Base-by-base conservation (phyloP, 2,329 filamentous ascomycete genomes). In the Periconia digitata region DNA sequence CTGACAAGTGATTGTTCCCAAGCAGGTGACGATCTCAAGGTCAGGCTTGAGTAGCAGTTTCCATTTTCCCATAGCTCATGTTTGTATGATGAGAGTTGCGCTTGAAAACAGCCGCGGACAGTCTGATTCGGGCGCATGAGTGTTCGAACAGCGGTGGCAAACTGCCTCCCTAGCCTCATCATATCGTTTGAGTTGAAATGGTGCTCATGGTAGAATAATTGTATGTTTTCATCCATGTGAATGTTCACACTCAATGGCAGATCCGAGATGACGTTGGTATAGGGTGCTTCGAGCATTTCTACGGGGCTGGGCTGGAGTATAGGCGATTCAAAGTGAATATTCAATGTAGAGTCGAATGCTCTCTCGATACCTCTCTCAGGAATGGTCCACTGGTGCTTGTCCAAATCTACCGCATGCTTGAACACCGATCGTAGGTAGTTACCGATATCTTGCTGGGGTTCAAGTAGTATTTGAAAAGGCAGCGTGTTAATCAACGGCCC, bases 401-500 rank as follows among this genome's bases (percentile, higher is more conserved):
- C 36, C 5, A 59, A 40, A 17, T 47, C 46, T 8, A 51, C 18
- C 15, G 47, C 27, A 8, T 43, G 37, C 4, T 27, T 17, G 34
- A 55, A 57, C 3, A 55, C 44, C 7, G 16, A 40, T 17, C 38
- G 47, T 3, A 54, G 16, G 32, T 43, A 57, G 2, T 46, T 40
- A 17, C 16, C 37, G 10, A 51, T 24, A 6, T 43, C 44, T 18
- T 22, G 16, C 7, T 23, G 35, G 5, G 15, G 21, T 13, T 50
- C 46, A 23, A 54, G 37, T 18, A 40, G 29, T 8, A 54, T 43
- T 15, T 41, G 40, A n/a, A 60, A 37, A 7, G 57, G 57, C 15
- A 58, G 40, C 3, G 47, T 56, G 24, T 72, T 71, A 34, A 74
- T 58, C 13, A 71, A 27, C 1, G 72, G 70, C 0, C 73, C 74